Percentiles rank a stretch among this genome's conserved stretches.
These are phyloP conservation scores for Prinsepia uniflora DNA, from an alignment of 306 rosid species.

Conservation along the genomic window DNA sequence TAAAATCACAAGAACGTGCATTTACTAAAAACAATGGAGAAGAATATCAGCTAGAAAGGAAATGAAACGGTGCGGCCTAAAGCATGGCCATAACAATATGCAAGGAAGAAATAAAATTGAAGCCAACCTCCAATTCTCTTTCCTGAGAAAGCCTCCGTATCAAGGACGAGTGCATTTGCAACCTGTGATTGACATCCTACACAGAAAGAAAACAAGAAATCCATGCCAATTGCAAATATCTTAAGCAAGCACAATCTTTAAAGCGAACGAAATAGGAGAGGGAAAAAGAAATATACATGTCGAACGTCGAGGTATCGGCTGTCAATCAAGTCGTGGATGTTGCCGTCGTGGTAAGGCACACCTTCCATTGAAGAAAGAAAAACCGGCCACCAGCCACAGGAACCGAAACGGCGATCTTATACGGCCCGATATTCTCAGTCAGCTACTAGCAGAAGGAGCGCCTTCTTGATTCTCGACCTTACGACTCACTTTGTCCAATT, in stretches of 20 bases:
- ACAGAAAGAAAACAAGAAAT: background rate
- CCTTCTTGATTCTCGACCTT: constrained; percentile 7
- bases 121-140: constrained; percentile 73
- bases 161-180: constrained; percentile 89
- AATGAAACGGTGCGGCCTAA: background rate
- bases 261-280: background rate
- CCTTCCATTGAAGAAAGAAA: constrained; percentile 54
- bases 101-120: background rate
- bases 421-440: constrained; percentile 20
- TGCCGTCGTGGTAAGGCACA: constrained; percentile 62
- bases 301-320: constrained; percentile 47
- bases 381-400: background rate
- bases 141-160: constrained; percentile 82
- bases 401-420: constrained; percentile 15
- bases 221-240: background rate
- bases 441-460: constrained; percentile 27
- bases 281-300: constrained; percentile 33
- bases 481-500: background rate
- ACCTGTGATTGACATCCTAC: constrained; percentile 51
- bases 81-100: background rate
- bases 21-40: background rate
- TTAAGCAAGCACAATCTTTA: constrained; percentile 2
- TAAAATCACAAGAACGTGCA: background rate
- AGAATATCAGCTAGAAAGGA: background rate
- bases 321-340: constrained; percentile 52